Evolutionary conservation across 2,329 filamentous ascomycete genomes (phyloP).

Genomic region (Mycosphaerella sp.): DNA sequence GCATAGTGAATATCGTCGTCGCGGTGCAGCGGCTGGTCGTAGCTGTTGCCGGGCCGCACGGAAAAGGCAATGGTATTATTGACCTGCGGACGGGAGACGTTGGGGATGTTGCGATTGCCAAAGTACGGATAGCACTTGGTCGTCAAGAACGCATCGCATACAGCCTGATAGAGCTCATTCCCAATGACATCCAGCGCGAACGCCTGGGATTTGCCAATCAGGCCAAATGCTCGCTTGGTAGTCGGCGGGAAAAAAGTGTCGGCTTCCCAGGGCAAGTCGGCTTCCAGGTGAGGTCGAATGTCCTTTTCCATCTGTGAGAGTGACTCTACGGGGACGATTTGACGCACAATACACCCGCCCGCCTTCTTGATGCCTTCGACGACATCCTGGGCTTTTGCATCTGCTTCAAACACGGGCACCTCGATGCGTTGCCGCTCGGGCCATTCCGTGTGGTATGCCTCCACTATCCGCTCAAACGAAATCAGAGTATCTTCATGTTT

Average conservation of each 20-base stretch:
- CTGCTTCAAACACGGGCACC: background rate
- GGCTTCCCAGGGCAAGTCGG: constrained; percentile 1
- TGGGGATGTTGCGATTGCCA: constrained; percentile 9
- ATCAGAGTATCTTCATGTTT: constrained; percentile 1
- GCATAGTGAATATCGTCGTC: constrained; percentile 6
- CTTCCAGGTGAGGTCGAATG: background rate
- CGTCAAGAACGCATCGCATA: constrained; percentile 11
- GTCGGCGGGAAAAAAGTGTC: constrained; percentile 15
- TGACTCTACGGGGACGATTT: background rate
- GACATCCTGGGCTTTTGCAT: background rate
- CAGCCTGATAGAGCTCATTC: constrained; percentile 8
- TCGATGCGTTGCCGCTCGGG: background rate
- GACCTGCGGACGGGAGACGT: constrained; percentile 4
- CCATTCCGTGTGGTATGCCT: constrained; percentile 3
- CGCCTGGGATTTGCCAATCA: background rate
- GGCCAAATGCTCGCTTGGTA: constrained; percentile 9
- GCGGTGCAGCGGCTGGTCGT: constrained; percentile 3
- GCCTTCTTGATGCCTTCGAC: constrained; percentile 3
- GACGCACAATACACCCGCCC: constrained; percentile 2
- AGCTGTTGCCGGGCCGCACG: constrained; percentile 1
- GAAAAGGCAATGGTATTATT: constrained; percentile 7
- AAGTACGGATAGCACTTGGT: constrained; percentile 7
- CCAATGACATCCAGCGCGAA: constrained; percentile 10
- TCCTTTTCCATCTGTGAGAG: constrained; percentile 4
- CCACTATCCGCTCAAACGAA: background rate